phyloP scores from a whole-genome alignment of 1,284 basidiomycete genomes.

The Tilletiopsis washingtonensis region DNA sequence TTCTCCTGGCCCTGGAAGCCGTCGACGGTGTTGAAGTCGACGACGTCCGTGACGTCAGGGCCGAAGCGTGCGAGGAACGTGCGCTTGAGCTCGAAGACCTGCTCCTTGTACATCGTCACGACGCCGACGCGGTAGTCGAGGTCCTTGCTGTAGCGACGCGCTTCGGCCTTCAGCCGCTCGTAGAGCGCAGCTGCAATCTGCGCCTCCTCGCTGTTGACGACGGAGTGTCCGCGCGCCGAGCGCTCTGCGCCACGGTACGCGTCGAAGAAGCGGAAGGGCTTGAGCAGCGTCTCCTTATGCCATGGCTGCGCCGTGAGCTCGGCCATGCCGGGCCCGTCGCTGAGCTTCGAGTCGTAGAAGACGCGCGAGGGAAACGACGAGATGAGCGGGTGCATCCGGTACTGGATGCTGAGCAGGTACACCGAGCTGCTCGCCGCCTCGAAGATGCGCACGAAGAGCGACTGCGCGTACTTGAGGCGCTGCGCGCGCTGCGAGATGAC shows the following conservation, averaged over 20 bases:
- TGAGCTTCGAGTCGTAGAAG: constrained; percentile 75
- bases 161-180: constrained; percentile 63
- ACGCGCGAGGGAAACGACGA: constrained; percentile 77
- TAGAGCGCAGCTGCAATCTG: constrained; percentile 73
- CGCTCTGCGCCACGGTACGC: constrained; percentile 54
- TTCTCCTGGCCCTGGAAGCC: constrained; percentile 12
- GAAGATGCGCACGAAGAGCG: constrained; percentile 87
- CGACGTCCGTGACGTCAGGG: constrained; percentile 58
- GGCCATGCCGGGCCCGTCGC: constrained; percentile 84
- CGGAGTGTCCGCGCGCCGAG: constrained; percentile 58
- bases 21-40: constrained; percentile 88
- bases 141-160: constrained; percentile 52
- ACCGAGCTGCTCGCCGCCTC: constrained; percentile 68
- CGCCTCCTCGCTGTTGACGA: constrained; percentile 71
- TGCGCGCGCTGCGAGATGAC: constrained; percentile 83
- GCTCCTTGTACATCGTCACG: constrained; percentile 91
- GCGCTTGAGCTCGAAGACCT: constrained; percentile 68
- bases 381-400: constrained; percentile 98
- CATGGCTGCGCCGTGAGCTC: constrained; percentile 73
- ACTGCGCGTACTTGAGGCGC: constrained; percentile 72
- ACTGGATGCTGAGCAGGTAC: constrained; percentile 92
- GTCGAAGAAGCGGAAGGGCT: constrained; percentile 75
- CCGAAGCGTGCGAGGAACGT: constrained; percentile 70
- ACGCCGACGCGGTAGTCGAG: constrained; percentile 76
- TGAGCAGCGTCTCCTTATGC: constrained; percentile 72